These are phyloP conservation scores for Barnettozyma sucrosica DNA, from an alignment of 805 yeast species.

Conservation along the genomic window DNA sequence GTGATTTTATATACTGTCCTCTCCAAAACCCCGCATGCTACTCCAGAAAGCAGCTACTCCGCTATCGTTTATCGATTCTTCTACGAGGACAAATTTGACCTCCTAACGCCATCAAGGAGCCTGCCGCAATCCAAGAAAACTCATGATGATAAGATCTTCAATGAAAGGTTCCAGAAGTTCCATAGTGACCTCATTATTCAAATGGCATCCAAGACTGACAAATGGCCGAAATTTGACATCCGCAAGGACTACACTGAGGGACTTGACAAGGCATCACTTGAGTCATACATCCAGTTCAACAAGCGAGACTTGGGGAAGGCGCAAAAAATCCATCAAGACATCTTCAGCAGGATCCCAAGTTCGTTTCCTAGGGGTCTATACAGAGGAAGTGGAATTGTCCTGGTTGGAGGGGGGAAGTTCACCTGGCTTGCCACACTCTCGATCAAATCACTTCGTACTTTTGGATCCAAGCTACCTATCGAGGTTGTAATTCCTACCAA, in stretches of 20 bases:
- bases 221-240: neutral
- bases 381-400: neutral
- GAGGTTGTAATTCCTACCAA: neutral
- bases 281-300: neutral
- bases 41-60: neutral
- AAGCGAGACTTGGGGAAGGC: neutral
- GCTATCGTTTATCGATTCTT: neutral
- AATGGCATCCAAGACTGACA: neutral
- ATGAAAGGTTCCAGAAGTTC: neutral
- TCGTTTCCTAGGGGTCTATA: neutral
- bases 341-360: neutral
- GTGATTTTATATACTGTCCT: neutral
- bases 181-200: neutral
- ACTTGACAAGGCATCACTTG: neutral
- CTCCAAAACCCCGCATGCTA: neutral
- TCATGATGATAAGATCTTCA: neutral
- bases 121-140: neutral
- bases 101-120: neutral
- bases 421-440: neutral
- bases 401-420: conserved; percentile 3
- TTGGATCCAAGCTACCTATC: neutral
- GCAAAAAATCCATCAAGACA: neutral
- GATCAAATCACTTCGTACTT: neutral
- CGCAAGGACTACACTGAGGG: neutral
- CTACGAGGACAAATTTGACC: neutral